These are phyloP conservation scores for Iris macrosiphon DNA, from an alignment of 106 monocot species.

Conservation along the genomic window DNA sequence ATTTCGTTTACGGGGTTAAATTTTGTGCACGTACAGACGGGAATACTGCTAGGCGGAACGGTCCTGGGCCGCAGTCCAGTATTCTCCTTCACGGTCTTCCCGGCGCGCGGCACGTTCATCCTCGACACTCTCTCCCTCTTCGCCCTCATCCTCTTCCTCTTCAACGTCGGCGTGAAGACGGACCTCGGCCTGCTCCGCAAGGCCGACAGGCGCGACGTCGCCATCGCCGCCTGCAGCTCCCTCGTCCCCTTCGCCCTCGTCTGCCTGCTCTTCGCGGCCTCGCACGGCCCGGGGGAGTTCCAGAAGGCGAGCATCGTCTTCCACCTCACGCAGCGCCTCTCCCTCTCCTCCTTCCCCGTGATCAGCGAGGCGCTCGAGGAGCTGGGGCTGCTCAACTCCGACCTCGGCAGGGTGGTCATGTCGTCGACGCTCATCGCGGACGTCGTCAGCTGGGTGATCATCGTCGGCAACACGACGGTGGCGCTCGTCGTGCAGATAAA, in stretches of 20 bases:
- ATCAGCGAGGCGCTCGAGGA: conserved; percentile 32
- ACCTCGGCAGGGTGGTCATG: conserved; percentile 43
- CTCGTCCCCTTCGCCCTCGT: conserved; percentile 12
- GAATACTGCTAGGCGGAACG: conserved; percentile 32
- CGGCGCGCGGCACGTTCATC: conserved; percentile 11
- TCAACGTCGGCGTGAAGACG: conserved; percentile 37
- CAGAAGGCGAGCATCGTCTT: conserved; percentile 2
- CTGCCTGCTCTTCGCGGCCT: neutral
- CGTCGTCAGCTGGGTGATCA: conserved; percentile 19
- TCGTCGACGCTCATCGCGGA: conserved; percentile 40
- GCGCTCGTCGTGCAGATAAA: conserved; percentile 3
- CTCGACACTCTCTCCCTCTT: conserved; percentile 18
- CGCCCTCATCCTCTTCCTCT: conserved; percentile 33
- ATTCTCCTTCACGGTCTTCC: conserved; percentile 11
- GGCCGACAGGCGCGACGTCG: conserved; percentile 13
- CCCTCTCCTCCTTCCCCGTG: conserved; percentile 43
- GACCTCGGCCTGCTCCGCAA: conserved; percentile 34
- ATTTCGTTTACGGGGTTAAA: too few species aligned
- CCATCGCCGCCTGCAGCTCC: conserved; percentile 17
- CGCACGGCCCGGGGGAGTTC: conserved; percentile 6
- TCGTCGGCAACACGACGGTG: neutral
- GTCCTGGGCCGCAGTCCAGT: conserved; percentile 9
- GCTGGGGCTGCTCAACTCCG: conserved; percentile 41
- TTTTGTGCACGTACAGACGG: too few species aligned
- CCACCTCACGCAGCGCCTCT: conserved; percentile 19